Percentiles rank a stretch among this genome's conserved stretches.
phyloP scores from a whole-genome alignment of 1,139 yeast genomes.

The Saccharomycopsis hybrid region DNA sequence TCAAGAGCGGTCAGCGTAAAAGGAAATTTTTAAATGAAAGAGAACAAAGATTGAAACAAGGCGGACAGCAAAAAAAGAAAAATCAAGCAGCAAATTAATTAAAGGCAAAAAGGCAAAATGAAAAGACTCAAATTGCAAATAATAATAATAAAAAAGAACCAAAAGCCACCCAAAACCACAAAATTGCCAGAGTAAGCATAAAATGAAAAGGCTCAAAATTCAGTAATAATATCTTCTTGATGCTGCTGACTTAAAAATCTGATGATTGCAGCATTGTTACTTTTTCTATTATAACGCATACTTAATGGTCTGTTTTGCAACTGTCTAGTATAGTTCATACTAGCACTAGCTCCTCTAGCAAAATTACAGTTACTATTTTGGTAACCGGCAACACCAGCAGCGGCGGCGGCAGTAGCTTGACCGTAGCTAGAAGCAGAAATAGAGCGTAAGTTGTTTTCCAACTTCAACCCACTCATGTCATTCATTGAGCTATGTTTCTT shows the following conservation, averaged over 20 bases:
- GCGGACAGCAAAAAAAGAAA: neutral
- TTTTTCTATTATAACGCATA: conserved; percentile 17
- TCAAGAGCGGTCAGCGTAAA: too few species aligned
- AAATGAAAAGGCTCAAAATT: too few species aligned
- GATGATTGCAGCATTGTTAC: conserved; percentile 16
- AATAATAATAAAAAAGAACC: too few species aligned
- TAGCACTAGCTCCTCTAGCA: neutral
- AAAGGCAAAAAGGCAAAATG: neutral
- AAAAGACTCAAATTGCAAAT: too few species aligned
- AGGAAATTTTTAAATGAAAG: too few species aligned
- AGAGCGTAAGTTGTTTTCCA: conserved; percentile 15
- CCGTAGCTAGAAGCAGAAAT: neutral
- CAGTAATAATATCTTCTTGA: neutral
- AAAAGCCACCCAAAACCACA: too few species aligned
- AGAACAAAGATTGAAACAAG: too few species aligned
- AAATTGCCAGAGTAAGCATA: too few species aligned
- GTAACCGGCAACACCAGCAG: neutral
- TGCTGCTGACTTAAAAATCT: conserved; percentile 12
- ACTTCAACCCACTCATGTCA: conserved; percentile 12
- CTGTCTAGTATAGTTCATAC: neutral
- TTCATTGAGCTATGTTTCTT: conserved; percentile 13
- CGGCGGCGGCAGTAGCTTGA: neutral
- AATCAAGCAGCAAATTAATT: neutral
- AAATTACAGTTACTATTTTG: neutral
- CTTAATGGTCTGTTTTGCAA: conserved; percentile 9